These are phyloP conservation scores for Leonotis leonurus DNA, from an alignment of 257 asterid genomes.

Conservation along the genomic window DNA sequence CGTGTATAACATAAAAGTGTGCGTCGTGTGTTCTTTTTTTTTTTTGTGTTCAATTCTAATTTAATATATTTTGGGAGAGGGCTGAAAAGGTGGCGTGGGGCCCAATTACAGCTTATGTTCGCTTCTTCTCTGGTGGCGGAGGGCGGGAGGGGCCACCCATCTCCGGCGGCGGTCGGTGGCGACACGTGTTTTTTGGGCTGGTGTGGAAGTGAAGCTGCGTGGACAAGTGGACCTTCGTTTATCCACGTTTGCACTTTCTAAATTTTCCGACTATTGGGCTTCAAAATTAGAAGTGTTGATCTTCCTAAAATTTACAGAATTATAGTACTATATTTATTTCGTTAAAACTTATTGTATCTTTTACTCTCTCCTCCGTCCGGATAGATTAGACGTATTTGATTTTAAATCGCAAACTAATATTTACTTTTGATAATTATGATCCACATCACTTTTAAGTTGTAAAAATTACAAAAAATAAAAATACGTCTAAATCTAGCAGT, in stretches of 20 bases:
- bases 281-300: no score
- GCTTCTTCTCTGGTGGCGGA: conserved; percentile 26
- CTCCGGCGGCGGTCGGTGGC: conserved; percentile 24
- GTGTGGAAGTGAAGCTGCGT: conserved; percentile 1
- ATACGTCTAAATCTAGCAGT: no score
- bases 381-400: no score
- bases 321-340: no score
- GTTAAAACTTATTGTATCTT: no score
- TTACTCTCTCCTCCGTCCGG: no score
- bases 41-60: neutral
- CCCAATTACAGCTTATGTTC: conserved; percentile 30
- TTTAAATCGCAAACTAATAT: no score
- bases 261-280: no score
- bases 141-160: conserved; percentile 27
- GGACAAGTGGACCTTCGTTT: conserved; percentile 15
- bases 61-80: neutral
- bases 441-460: no score
- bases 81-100: conserved; percentile 22
- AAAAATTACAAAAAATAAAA: no score
- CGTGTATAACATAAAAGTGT: neutral
- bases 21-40: neutral
- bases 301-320: no score
- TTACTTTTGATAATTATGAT: no score
- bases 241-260: conserved; percentile 12
- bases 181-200: conserved; percentile 20